Base-by-base conservation (phyloP, 257 asterid genomes). In the Handroanthus guayacan region DNA sequence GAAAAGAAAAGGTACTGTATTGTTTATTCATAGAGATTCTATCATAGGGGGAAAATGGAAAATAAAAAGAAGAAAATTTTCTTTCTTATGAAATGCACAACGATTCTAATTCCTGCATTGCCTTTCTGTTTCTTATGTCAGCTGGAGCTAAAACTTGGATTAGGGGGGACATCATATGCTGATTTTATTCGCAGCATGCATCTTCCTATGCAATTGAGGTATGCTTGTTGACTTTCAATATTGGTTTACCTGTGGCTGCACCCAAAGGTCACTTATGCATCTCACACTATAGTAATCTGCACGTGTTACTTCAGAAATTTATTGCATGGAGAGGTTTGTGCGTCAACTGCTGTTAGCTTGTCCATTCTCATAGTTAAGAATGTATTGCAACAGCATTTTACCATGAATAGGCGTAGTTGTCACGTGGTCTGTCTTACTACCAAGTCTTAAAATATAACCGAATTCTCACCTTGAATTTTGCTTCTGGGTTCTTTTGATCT, bases 151-250 rank as follows among this genome's bases (percentile, higher is more conserved):
- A 94, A 92, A 82, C 88, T 94, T 83, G 98, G 97, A 70, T 5
- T 94, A 25, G 98, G 98, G 75, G 98, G 98, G 60, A 94, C 97
- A 71, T 91, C 98, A 68, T 92, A 94, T 87, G 87, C 96, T 41
- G 98, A 94, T 89, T 94, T 94, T 74, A 94, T 94, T 71, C 67
- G 25, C 16, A 92, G 83, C 74, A 78, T 92, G 95, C 98, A 94
- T 89, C 90, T 94, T 31, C 97, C 98, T 9, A 91, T 92, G 97
- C 98, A 94, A 76, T 80, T 94, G 84, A 92, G 98, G 98, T 94
- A 77, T 77, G 82, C 38, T 71, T 78, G 37, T 61, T 34, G 47
- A 69, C 38, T 41, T 41, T 43, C 67, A 5, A 67, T 25, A 38
- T 11, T 64, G 68, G 34, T 67, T 67, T 67, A 56, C 70, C 70